phyloP scores from a whole-genome alignment of 192 early-diverging fungal genomes.

The Entophlyctis luteolus region DNA sequence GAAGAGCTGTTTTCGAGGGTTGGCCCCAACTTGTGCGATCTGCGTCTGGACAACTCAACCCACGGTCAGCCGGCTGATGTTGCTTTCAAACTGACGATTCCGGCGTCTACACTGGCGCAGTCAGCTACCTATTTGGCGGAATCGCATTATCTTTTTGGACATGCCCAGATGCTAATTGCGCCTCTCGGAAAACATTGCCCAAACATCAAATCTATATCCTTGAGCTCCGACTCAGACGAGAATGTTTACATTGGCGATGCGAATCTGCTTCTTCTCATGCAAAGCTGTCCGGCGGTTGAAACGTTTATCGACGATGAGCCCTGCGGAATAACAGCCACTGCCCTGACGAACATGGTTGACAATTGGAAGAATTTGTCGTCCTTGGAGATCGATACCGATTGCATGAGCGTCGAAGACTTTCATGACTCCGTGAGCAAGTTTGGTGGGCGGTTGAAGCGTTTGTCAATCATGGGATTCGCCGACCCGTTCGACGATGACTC shows the following conservation, averaged over 20 bases:
- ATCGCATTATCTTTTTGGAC: slow-evolving; percentile 2
- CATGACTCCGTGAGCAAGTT: neutral
- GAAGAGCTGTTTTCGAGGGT: neutral
- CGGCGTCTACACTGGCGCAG: neutral
- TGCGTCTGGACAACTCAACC: neutral
- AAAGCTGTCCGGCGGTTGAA: slow-evolving; percentile 7
- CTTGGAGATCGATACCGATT: slow-evolving; percentile 13
- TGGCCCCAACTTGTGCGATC: neutral
- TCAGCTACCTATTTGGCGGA: neutral
- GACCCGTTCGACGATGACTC: neutral
- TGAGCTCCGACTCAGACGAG: neutral
- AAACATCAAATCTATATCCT: neutral
- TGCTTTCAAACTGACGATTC: neutral
- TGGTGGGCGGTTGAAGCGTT: slow-evolving; percentile 4
- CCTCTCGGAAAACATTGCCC: slow-evolving; percentile 2
- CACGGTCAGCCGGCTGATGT: neutral
- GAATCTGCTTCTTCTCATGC: slow-evolving; percentile 9
- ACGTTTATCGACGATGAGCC: slow-evolving; percentile 21
- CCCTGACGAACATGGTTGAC: slow-evolving; percentile 9
- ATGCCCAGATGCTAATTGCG: neutral
- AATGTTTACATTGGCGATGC: neutral
- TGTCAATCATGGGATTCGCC: slow-evolving; percentile 9
- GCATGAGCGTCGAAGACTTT: slow-evolving; percentile 12
- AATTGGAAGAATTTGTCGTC: slow-evolving; percentile 8
- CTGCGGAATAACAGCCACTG: neutral